Evolutionary conservation across 2,329 filamentous ascomycete genomes (phyloP), one percentile per base, ranked within the genome.

Genomic region (Cercospora brassicicola): DNA sequence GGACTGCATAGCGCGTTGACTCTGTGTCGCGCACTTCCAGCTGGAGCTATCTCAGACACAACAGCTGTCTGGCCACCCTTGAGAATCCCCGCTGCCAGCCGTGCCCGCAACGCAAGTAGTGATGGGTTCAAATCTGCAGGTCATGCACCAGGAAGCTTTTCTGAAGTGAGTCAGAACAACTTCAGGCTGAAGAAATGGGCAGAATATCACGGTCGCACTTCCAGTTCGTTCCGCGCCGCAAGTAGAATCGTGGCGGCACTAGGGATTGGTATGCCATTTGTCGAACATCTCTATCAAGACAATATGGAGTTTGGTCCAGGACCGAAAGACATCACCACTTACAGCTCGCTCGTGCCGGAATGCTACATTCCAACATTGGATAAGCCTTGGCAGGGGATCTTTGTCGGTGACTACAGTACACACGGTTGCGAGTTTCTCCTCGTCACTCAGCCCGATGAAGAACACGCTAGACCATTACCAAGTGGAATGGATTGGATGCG

Each of bases 401-500:
- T 92, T 91, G 90, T 93, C 15, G 94, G 94, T 0, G 94, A 97
- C 77, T 97, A 97, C 75, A 90, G 89, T 28, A 89, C 88, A 0
- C 94, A 98, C 74, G 93, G 94, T 0, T 94, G 91, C 78, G 94
- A 98, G 78, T 97, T 97, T 65, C 76, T 98, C 4, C 83, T 96
- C 11, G 82, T 98, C 56, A 84, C 93, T 73, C 95, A 99, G 76
- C 88, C 89, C 0, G 89, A 90, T 61, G 78, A 83, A 45, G 76
- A 77, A 0, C 72, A 74, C 7, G 76, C 76, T 48, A 66, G 59
- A 8, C 80, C 82, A 0, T 67, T 84, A 5, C 82, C 83, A 0
- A 73, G 77, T 23, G 75, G 76, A 28, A 76, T 78, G 72, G 69
- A 75, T 11, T 76, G 75, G 70, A 64, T 79, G 33, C 66, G 65